A percentile compares a stretch with the other conserved stretches of the same genome.
phyloP scores from a whole-genome alignment of 1,139 yeast genomes.

The Yamadazyma triangularis region DNA sequence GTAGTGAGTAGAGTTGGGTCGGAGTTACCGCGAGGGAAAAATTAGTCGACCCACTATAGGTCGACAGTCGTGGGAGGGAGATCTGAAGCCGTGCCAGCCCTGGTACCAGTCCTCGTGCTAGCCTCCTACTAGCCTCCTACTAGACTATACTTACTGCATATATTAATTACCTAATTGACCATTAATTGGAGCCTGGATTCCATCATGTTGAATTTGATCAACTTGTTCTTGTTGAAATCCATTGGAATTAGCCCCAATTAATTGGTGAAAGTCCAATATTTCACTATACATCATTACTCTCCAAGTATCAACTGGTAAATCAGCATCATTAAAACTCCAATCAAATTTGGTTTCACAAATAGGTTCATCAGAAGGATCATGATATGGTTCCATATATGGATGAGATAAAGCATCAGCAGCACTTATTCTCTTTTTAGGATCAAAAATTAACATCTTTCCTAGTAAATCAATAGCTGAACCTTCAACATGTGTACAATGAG shows the following conservation, averaged over 20 bases:
- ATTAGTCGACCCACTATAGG: too few species aligned
- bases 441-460: constrained; percentile 88
- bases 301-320: constrained; percentile 97
- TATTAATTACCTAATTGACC: too few species aligned
- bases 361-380: constrained; percentile 97
- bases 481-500: constrained; percentile 65
- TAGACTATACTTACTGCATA: too few species aligned
- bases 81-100: too few species aligned
- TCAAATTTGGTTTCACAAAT: constrained; percentile 89
- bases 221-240: constrained; percentile 21
- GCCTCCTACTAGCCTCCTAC: too few species aligned
- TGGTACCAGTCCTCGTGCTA: too few species aligned
- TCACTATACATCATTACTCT: constrained; percentile 99
- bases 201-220: constrained; percentile 28
- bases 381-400: constrained; percentile 94
- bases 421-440: constrained; percentile 88
- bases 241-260: constrained; percentile 36
- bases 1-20: too few species aligned
- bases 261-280: constrained; percentile 90
- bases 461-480: constrained; percentile 88
- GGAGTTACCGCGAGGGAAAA: too few species aligned
- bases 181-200: constrained; percentile 23
- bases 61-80: too few species aligned
- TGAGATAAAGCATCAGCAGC: constrained; percentile 89
- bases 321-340: constrained; percentile 98